Evolutionary conservation across 176 grass and related monocot species (phyloP).

Genomic region (Tuctoria greenei): DNA sequence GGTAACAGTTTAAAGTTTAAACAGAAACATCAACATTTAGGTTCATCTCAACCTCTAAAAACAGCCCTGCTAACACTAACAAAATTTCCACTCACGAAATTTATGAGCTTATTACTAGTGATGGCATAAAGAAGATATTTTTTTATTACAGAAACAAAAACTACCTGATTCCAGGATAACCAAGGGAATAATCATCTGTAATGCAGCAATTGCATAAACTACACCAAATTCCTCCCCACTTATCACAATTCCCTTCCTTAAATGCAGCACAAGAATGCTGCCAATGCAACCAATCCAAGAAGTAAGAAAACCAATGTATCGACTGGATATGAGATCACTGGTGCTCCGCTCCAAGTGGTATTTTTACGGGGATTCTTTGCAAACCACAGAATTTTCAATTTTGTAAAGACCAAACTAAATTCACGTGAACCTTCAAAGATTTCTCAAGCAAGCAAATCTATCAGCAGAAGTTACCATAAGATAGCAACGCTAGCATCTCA

Average conservation of each 20-base stretch:
- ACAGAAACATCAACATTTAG: background rate
- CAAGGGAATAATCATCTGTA: background rate
- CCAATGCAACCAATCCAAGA: background rate
- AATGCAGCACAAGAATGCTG: background rate
- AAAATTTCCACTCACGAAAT: background rate
- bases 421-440: background rate
- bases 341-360: background rate
- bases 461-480: background rate
- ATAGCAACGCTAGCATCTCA: background rate
- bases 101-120: background rate
- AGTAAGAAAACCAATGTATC: background rate
- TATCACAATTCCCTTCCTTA: background rate
- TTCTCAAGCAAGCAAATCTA: constrained; percentile 10
- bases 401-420: background rate
- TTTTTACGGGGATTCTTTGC: background rate
- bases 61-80: background rate
- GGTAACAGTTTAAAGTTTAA: background rate
- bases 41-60: background rate
- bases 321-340: background rate
- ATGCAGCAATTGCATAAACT: background rate
- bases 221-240: background rate
- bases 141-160: background rate
- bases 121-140: constrained; percentile 3
- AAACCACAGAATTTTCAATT: background rate
- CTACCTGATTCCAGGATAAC: background rate